phyloP scores from a whole-genome alignment of 2,329 filamentous ascomycete genomes.

The Penicillium sp. region DNA sequence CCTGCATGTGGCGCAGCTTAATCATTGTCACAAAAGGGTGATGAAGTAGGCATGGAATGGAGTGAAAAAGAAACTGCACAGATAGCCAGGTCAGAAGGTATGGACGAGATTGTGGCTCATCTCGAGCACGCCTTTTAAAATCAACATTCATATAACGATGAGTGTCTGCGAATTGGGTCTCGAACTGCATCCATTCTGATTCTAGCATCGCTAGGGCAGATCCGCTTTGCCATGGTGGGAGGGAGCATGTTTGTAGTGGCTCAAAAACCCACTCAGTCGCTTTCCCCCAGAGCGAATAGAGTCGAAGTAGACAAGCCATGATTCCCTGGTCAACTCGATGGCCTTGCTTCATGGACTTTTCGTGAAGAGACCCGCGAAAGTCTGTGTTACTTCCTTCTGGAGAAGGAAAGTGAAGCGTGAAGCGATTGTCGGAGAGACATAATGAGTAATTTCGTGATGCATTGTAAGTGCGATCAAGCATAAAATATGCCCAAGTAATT shows the following conservation, averaged over 20 bases:
- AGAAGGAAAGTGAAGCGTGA: slow-evolving; percentile 25
- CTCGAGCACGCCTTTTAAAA: slow-evolving; percentile 27
- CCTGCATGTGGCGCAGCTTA: slow-evolving; percentile 29
- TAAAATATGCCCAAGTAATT: slow-evolving; percentile 32
- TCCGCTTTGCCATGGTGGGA: slow-evolving; percentile 30
- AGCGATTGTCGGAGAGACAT: slow-evolving; percentile 30
- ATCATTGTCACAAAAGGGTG: slow-evolving; percentile 34
- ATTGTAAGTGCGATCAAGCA: slow-evolving; percentile 31
- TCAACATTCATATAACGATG: slow-evolving; percentile 34
- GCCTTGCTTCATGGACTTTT: slow-evolving; percentile 20
- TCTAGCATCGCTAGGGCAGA: slow-evolving; percentile 28
- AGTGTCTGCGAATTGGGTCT: slow-evolving; percentile 31
- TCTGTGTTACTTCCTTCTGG: not conserved
- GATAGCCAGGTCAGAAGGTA: slow-evolving; percentile 33
- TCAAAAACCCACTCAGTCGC: slow-evolving; percentile 32
- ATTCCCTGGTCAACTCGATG: slow-evolving; percentile 27
- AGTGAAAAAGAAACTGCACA: slow-evolving; percentile 33
- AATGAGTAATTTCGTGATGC: slow-evolving; percentile 30
- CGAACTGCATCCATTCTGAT: slow-evolving; percentile 33
- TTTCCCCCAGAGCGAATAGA: slow-evolving; percentile 31
- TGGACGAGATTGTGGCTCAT: slow-evolving; percentile 24
- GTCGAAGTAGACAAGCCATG: slow-evolving; percentile 25
- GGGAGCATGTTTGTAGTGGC: slow-evolving; percentile 12
- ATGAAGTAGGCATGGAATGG: slow-evolving; percentile 28
- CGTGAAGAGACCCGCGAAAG: slow-evolving; percentile 16